phyloP scores from a whole-genome alignment of 1,284 basidiomycete genomes.

The Apiotrichum montevideense region DNA sequence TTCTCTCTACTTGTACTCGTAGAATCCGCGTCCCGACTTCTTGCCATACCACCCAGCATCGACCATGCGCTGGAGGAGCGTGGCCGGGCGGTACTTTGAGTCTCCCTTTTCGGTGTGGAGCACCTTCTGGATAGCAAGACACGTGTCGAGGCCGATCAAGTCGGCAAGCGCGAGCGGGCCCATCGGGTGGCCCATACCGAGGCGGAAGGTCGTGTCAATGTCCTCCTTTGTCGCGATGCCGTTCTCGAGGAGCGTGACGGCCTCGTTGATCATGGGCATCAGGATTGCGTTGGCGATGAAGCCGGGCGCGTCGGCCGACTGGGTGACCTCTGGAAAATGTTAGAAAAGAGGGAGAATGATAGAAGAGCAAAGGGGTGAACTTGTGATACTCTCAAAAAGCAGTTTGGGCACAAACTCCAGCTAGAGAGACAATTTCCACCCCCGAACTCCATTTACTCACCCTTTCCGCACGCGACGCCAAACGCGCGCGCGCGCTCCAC shows the following conservation, averaged over 20 bases:
- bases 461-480: conserved; percentile 84
- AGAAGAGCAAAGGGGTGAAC: no score
- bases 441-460: conserved; percentile 43
- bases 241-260: conserved; percentile 87
- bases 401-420: no score
- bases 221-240: conserved; percentile 87
- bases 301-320: conserved; percentile 82
- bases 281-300: conserved; percentile 51
- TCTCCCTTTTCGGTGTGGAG: conserved; percentile 83
- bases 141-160: conserved; percentile 87
- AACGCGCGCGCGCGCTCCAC: conserved; percentile 73
- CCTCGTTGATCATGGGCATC: conserved; percentile 56
- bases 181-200: conserved; percentile 97
- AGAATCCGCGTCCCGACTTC: conserved; percentile 69
- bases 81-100: conserved; percentile 92
- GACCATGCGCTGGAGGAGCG: conserved; percentile 89
- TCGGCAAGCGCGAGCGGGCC: conserved; percentile 81
- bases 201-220: conserved; percentile 85
- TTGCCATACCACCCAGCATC: conserved; percentile 95
- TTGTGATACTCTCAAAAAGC: no score
- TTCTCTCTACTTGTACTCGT: conserved; percentile 52
- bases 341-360: neutral
- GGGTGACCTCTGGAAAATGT: conserved; percentile 63
- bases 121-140: conserved; percentile 82
- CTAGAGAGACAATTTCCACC: no score